Conservation (phyloP, 805 yeast genomes). For the Scheffersomyces coipomensis region DNA sequence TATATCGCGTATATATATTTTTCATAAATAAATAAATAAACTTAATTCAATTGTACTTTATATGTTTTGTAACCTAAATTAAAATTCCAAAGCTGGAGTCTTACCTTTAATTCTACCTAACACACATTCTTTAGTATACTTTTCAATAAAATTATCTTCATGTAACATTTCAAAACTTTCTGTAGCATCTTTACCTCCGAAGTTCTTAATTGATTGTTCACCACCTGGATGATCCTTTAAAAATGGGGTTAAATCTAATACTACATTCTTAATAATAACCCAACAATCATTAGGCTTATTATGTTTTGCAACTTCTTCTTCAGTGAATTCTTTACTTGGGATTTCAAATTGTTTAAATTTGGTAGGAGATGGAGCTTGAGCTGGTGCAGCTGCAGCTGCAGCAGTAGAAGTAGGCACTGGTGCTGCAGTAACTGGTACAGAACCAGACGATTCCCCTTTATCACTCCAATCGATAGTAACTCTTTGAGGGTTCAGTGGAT, state of each 20-base stretch:
- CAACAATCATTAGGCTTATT: slow-evolving; percentile 48
- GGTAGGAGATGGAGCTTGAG: background rate
- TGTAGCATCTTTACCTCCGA: slow-evolving; percentile 49
- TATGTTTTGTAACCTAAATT: too few species aligned
- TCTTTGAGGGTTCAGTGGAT: slow-evolving; percentile 29
- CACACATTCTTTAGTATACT: slow-evolving; percentile 47
- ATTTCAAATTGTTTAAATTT: slow-evolving; percentile 27
- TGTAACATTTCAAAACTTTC: slow-evolving; percentile 54
- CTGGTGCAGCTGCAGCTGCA: slow-evolving; percentile 1
- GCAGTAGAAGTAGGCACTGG: slow-evolving; percentile 1
- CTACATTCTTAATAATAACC: slow-evolving; percentile 53
- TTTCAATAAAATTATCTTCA: slow-evolving; percentile 52
- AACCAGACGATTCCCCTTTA: slow-evolving; percentile 1
- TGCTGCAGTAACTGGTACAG: background rate
- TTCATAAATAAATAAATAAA: too few species aligned
- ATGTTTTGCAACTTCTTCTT: slow-evolving; percentile 48
- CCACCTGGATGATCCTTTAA: slow-evolving; percentile 60
- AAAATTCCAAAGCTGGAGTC: slow-evolving; percentile 38
- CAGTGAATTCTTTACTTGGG: slow-evolving; percentile 48
- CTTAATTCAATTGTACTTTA: too few species aligned
- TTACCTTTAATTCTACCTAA: slow-evolving; percentile 52
- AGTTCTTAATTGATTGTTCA: slow-evolving; percentile 47
- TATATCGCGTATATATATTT: background rate
- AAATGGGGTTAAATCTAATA: slow-evolving; percentile 47
- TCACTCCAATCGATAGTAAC: slow-evolving; percentile 34